These are phyloP conservation scores for Lyophyllum decastes DNA, from an alignment of 768 basidiomycete species.

Conservation along the genomic window DNA sequence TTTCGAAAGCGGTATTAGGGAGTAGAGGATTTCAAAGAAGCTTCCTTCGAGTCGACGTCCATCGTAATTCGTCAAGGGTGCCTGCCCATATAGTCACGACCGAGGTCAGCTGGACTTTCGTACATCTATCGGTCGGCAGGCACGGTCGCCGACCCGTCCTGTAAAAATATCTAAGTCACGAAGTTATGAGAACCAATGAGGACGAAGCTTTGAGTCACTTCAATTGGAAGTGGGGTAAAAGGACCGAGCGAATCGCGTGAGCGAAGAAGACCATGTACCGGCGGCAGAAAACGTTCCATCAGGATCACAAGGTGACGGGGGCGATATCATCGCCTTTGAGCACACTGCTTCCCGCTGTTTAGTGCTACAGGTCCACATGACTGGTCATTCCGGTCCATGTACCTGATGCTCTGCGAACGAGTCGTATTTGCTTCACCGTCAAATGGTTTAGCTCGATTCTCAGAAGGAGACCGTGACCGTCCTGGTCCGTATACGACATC, in stretches of 20 bases:
- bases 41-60: background rate
- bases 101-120: background rate
- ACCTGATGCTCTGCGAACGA: background rate
- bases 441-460: background rate
- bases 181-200: background rate
- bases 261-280: background rate
- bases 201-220: background rate
- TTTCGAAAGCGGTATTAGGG: background rate
- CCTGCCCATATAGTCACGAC: background rate
- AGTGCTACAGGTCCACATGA: background rate
- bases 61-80: background rate
- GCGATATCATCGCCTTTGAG: background rate
- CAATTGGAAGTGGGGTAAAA: background rate
- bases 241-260: background rate
- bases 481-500: background rate
- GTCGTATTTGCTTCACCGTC: background rate
- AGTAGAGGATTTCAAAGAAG: background rate
- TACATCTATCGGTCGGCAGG: background rate
- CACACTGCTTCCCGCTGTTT: background rate
- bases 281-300: constrained; percentile 1
- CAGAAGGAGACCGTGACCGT: background rate
- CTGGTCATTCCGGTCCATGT: background rate
- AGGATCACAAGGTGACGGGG: background rate
- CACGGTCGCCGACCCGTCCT: background rate
- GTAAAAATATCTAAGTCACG: background rate